Percentiles rank a stretch among this genome's conserved stretches.
Conservation (phyloP, 768 basidiomycete genomes). For the Lentinula sp. region DNA sequence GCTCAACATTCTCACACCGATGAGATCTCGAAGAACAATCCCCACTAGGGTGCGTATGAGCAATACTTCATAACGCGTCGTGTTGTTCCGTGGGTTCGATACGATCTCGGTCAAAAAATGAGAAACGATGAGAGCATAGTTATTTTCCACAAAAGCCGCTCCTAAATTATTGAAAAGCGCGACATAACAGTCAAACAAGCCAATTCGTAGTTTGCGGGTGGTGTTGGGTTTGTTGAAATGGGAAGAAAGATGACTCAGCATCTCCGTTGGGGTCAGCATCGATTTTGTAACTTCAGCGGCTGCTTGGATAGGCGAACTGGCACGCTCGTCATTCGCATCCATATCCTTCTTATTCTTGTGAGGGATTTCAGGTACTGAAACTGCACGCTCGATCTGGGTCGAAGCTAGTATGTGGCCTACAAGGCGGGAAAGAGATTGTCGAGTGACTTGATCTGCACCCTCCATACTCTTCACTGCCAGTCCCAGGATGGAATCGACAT, state of each 20-base stretch:
- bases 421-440: constrained; percentile 74
- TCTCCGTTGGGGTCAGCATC: constrained; percentile 67
- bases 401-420: constrained; percentile 79
- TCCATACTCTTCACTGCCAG: constrained; percentile 74
- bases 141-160: constrained; percentile 67
- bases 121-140: constrained; percentile 72
- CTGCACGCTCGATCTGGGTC: constrained; percentile 65
- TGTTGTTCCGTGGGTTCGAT: constrained; percentile 44
- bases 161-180: constrained; percentile 75
- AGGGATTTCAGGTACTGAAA: constrained; percentile 41
- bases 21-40: constrained; percentile 75
- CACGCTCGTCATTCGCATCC: constrained; percentile 52
- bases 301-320: constrained; percentile 32
- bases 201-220: constrained; percentile 70
- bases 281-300: constrained; percentile 58
- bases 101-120: constrained; percentile 82
- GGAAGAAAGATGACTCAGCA: constrained; percentile 73
- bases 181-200: constrained; percentile 85
- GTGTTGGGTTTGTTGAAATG: constrained; percentile 74
- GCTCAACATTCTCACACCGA: constrained; percentile 83
- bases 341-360: constrained; percentile 58
- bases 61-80: constrained; percentile 68
- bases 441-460: constrained; percentile 74
- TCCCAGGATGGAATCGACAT: constrained; percentile 71
- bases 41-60: constrained; percentile 68